These are phyloP conservation scores for Eragrostis nindensis DNA, from an alignment of 176 grass and related monocot species.

Conservation along the genomic window DNA sequence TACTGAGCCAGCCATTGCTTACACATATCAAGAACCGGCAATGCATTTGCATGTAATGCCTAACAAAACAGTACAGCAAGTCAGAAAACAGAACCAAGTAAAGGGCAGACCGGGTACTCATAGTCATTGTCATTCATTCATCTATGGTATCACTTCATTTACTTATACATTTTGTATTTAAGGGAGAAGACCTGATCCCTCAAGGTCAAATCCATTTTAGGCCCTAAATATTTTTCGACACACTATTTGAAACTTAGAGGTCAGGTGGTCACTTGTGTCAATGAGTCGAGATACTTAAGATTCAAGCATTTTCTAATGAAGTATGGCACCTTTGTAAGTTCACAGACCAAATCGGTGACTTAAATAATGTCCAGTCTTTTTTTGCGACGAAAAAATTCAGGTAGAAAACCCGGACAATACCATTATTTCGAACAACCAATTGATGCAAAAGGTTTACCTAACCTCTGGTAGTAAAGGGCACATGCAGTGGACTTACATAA, in stretches of 20 bases:
- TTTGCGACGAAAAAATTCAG: too few species aligned
- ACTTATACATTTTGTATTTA: not conserved
- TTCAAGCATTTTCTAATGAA: not conserved
- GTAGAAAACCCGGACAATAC: slow-evolving; percentile 6
- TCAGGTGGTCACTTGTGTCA: slow-evolving; percentile 1
- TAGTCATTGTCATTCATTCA: not conserved
- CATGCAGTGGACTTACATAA: slow-evolving; percentile 11
- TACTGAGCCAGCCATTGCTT: slow-evolving; percentile 94
- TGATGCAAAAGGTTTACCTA: not conserved
- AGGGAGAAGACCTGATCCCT: not conserved
- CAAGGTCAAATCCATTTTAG: not conserved
- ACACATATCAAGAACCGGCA: slow-evolving; percentile 83
- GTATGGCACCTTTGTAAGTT: not conserved
- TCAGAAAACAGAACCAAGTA: slow-evolving; percentile 41
- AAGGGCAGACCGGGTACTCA: not conserved
- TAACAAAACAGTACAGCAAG: slow-evolving; percentile 35
- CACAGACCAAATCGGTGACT: slow-evolving; percentile 15
- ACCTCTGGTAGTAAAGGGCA: slow-evolving; percentile 2
- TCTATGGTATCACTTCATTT: not conserved
- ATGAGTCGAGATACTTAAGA: slow-evolving; percentile 1
- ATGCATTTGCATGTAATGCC: slow-evolving; percentile 84
- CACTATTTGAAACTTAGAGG: slow-evolving; percentile 17
- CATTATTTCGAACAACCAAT: slow-evolving; percentile 18
- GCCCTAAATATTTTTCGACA: slow-evolving; percentile 10
- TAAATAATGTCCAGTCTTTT: not conserved